Evolutionary conservation across 2,329 filamentous ascomycete species (phyloP), one percentile per base, ranked within the genome.

Genomic region (Epichloe baconii): DNA sequence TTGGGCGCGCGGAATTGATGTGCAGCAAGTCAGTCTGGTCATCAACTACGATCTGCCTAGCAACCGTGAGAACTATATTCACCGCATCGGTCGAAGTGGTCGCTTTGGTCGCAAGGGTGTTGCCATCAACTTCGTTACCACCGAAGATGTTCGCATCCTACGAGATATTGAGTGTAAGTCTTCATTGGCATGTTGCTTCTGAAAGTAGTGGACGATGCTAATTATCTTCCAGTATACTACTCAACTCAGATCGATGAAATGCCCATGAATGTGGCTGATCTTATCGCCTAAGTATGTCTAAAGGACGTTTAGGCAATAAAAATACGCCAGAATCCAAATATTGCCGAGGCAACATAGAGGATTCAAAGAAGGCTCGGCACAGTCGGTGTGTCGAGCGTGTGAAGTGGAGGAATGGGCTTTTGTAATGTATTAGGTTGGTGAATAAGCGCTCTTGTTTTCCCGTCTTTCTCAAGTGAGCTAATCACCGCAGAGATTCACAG

Each of bases 11-110:
- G 93, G 93, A 73, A 98, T 98, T 70, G 93, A 98, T 66, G 93
- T 98, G 47, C 93, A 98, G 72, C 93, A 98, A 69, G 93, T 98
- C 61, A 94, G 87, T 55, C 75, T 98, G 64, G 93, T 98, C 55
- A 98, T 98, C 77, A 98, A 98, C 76, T 98, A 98, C 70, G 93
- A 98, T 67, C 76, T 98, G 53, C 93, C 93, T 3, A 93, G 86
- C 71, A 97, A 98, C 71, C 89, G 93, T 78, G 93, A 98, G 73
- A 98, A 98, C 75, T 98, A 98, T 71, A 97, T 98, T 69, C 93
- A 98, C 75, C 85, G 93, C 61, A 98, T 98, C 62, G 93, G 93
- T 66, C 83, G 93, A 66, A 93, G 88, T 66, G 93, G 93, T 61
- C 82, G 93, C 59, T 98, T 98, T 63, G 93, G 93, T 62, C 82